Base-by-base conservation (phyloP, 768 basidiomycete genomes). In the Lactarius evosmus region DNA sequence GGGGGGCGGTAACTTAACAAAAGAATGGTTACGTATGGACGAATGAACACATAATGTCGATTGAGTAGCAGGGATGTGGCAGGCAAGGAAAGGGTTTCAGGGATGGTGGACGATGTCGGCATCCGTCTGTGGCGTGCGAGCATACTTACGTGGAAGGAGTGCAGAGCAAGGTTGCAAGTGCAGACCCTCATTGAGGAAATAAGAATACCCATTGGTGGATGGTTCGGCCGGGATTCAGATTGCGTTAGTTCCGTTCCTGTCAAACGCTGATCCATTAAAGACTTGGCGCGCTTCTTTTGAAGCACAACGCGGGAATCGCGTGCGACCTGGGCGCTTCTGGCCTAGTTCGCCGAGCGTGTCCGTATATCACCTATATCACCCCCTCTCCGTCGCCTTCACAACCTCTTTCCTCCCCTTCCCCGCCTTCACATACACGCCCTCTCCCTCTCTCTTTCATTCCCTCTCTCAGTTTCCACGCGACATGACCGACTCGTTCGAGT, bases 241-340 rank as follows among this genome's bases (percentile, higher is more conserved):
- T 41, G 55, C 56, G 64, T 65, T 65, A 56, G 64, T 65, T 65
- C 64, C 55, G 64, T 61, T 57, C 59, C 59, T 65, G 64, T 65
- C 64, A 60, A 64, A 65, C 64, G 64, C 59, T 65, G 64, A 65
- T 65, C 63, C 63, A 65, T 65, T 65, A 60, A 51, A 51, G 41
- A 54, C 53, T 61, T 54, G 59, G 53, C 27, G 62, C 41, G 54
- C 60, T 65, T 61, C 60, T 40, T 61, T 60, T 57, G 49, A 65
- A 65, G 54, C n/a, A 32, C 63, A 61, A 54, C 53, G 54, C 54
- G 60, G 60, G 44, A 50, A 59, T 52, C 58, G 59, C 54, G 63
- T 65, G 63, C 58, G 41, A 51, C 59, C 54, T 32, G 51, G 33
- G 55, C 38, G 64, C 64, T 64, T 64, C 63, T 64, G 46, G 63